These are phyloP conservation scores for Syzygium oleosum DNA, from an alignment of 345 rosid genomes.

Conservation along the genomic window DNA sequence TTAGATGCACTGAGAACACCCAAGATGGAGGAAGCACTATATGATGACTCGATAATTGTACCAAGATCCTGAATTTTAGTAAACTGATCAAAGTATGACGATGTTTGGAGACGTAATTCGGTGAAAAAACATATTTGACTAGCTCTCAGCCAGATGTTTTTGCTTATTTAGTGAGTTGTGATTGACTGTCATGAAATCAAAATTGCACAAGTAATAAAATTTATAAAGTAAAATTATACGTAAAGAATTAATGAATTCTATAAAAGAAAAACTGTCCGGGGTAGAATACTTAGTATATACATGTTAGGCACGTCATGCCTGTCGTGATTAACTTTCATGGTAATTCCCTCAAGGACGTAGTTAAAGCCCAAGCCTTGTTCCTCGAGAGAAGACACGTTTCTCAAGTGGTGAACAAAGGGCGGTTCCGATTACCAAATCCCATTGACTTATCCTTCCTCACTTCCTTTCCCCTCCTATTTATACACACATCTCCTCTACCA, in stretches of 20 bases:
- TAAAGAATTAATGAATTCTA: background rate
- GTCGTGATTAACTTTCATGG: background rate
- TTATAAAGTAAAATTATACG: background rate
- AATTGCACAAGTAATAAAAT: background rate
- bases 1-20: background rate
- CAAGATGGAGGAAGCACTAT: background rate
- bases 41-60: background rate
- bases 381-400: slow-evolving; percentile 5
- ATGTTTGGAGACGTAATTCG: background rate
- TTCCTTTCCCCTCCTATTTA: background rate
- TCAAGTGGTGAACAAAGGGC: slow-evolving; percentile 17
- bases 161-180: background rate
- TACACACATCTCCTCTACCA: background rate
- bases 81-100: background rate
- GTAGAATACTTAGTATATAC: background rate
- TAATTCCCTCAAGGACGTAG: background rate
- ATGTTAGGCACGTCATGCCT: background rate
- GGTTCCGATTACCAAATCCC: slow-evolving; percentile 55
- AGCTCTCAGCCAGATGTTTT: background rate
- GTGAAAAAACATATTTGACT: background rate
- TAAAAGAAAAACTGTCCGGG: background rate
- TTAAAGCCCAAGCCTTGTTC: background rate
- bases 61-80: background rate
- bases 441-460: slow-evolving; percentile 25
- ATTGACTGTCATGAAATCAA: background rate